Percentiles rank a stretch among this genome's conserved stretches.
These are phyloP conservation scores for Cubamyces sp. DNA, from an alignment of 768 basidiomycete species.

Conservation along the genomic window DNA sequence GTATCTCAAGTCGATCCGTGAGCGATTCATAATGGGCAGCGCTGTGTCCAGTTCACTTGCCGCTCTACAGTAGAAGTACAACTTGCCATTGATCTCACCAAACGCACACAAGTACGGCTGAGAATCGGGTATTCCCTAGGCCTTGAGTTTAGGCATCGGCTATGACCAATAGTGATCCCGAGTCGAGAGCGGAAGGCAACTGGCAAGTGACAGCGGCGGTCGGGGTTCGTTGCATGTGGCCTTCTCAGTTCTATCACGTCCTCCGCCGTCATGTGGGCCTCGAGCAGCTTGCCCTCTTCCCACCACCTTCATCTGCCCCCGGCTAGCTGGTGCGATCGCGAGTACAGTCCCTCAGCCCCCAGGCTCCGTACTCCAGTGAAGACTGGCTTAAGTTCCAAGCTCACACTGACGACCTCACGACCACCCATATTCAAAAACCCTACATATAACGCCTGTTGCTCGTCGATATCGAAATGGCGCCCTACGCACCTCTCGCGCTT, in stretches of 20 bases:
- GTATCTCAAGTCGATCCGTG: too few relatives aligned
- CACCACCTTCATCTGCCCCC: conserved; percentile 3
- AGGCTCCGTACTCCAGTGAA: neutral
- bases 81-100: too few relatives aligned
- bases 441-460: neutral
- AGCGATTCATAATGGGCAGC: too few relatives aligned
- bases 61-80: too few relatives aligned
- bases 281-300: conserved; percentile 18
- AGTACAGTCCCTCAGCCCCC: conserved; percentile 2
- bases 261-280: neutral
- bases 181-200: too few relatives aligned
- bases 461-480: conserved; percentile 7
- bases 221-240: neutral
- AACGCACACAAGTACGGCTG: too few relatives aligned
- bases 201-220: conserved; percentile 3
- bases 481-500: conserved; percentile 16
- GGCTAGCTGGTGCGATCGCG: neutral
- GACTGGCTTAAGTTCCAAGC: neutral
- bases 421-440: neutral
- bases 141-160: too few relatives aligned
- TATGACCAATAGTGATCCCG: too few relatives aligned
- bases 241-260: conserved; percentile 2
- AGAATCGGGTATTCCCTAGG: too few relatives aligned
- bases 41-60: too few relatives aligned
- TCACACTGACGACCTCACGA: neutral